Evolutionary conservation across 202 grass and related monocot species (phyloP), one percentile per base, ranked within the genome.

Genomic region (Cymbopogon flexuosus): DNA sequence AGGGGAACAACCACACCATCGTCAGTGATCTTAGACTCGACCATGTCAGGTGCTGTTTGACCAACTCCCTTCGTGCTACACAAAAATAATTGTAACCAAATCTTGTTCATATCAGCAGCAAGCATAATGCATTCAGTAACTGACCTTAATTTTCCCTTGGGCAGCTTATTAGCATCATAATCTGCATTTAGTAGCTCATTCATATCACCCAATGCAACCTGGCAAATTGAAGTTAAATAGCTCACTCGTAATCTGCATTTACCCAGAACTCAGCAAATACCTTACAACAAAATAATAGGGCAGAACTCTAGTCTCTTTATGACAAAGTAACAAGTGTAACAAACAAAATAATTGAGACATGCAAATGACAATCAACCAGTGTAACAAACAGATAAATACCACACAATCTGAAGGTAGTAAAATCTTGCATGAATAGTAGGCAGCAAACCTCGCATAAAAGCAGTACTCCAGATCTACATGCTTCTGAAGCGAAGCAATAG

Each of bases 181-280:
- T 97, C 79, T 60, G 90, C 81, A 84, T 41, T 10, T 69, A 88
- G 27, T 69, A 97, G 82, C 83, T 94, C 88, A 84, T 89, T 90
- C 92, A 94, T 93, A 33, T 94, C 84, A 8, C 95, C 95, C 67
- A 97, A 84, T 61, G 92, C 95, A 85, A 97, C 95, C 95, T 97
- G 75, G 3, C 35, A 87, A 72, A 77, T 75, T 39, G 39, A 71
- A 85, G 21, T 27, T 65, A 59, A 88, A 37, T 19, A 88, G 58
- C 54, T 18, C 19, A 58, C 3, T 22, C 8, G 8, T 58, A 58
- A 22, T 57, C n/a, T 57, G 52, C n/a, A 22, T 57, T 21, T 57
- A 57, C 52, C 52, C n/a, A 22, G 52, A 57, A 76, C 31, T 81
- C 24, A 67, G 46, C 34, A 66, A 72, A 15, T 14, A 83, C 73